Evolutionary conservation across 768 basidiomycete genomes (phyloP), one percentile per base, ranked within the genome.

Genomic region (Nevesoporus exiguus): DNA sequence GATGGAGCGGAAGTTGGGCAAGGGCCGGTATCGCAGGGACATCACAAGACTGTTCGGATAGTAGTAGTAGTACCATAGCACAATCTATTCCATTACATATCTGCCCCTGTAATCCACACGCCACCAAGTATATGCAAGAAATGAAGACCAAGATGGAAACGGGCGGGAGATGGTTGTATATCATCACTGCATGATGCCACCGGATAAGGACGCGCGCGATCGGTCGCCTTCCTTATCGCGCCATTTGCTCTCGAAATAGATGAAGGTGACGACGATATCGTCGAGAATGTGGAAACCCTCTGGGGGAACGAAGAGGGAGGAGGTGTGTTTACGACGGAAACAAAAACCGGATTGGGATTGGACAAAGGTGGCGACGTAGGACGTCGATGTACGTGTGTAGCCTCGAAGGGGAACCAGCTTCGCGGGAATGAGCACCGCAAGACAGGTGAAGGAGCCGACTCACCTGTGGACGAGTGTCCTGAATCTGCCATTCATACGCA

Each of bases 201-300:
- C 47, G 3, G 61, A 51, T 9, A 60, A 39, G 39, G 58, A 47
- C 1, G 44, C 5, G 33, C 52, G 60, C 0, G 64, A 46, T 47
- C 17, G 68, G 31, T 3, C 7, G 15, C 40, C 33, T 34, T 71
- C 68, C 30, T 45, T 61, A 17, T 66, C 68, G 6, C 58, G 60
- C 68, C 68, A 70, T 50, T 56, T 67, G 21, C 54, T 39, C 46
- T 66, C 70, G n/a, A 71, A 71, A 42, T 70, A 74, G 19, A 74
- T 54, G 29, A 74, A 73, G 0, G 73, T 73, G 50, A 71, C 68
- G 30, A 73, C 24, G 33, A 73, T 71, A 33, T 73, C 73, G 46
- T 74, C 71, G 13, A 73, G 52, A 36, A 73, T 71, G 29, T 45
- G 56, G 10, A 51, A 39, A 7, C 70, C 71, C 27, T 66, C 66